These are phyloP conservation scores for Sphaerulina populicola DNA, from an alignment of 2,329 filamentous ascomycete genomes.

Conservation along the genomic window DNA sequence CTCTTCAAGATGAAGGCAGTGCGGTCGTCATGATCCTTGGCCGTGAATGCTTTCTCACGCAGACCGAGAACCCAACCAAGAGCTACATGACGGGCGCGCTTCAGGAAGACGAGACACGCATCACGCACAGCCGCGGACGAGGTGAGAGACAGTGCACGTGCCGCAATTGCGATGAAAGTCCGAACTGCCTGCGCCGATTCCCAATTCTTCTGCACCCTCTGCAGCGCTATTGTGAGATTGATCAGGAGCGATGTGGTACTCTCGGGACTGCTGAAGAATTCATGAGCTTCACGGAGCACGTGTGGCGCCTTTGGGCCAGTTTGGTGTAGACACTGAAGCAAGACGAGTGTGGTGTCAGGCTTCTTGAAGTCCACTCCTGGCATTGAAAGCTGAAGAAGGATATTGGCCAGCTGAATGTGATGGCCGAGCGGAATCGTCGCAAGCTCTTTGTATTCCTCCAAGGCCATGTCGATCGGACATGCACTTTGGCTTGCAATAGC, in stretches of 20 bases:
- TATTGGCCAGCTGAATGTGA: constrained; percentile 41
- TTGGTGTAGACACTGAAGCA: constrained; percentile 49
- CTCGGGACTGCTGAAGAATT: constrained; percentile 40
- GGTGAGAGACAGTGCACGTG: constrained; percentile 22
- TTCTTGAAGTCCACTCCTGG: constrained; percentile 54
- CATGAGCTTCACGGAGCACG: constrained; percentile 42
- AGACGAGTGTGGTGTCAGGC: constrained; percentile 42
- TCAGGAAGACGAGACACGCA: constrained; percentile 29
- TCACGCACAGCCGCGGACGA: background rate
- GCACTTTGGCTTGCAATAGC: constrained; percentile 42
- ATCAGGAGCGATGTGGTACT: constrained; percentile 10
- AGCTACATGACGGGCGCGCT: constrained; percentile 38
- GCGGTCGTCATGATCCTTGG: constrained; percentile 32
- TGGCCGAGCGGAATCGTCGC: constrained; percentile 43
- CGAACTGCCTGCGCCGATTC: constrained; percentile 23
- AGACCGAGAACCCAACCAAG: constrained; percentile 46
- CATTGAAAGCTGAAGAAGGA: constrained; percentile 46
- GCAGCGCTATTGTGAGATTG: constrained; percentile 11
- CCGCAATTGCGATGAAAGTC: constrained; percentile 19
- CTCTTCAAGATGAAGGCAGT: constrained; percentile 30
- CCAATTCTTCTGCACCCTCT: constrained; percentile 25
- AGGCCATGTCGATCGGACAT: constrained; percentile 42
- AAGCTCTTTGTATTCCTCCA: constrained; percentile 49
- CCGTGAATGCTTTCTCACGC: constrained; percentile 39
- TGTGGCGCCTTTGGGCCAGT: constrained; percentile 36